Base-by-base conservation (phyloP, 371 early-diverging fungal species). In the Syncephalastrum contaminatum region DNA sequence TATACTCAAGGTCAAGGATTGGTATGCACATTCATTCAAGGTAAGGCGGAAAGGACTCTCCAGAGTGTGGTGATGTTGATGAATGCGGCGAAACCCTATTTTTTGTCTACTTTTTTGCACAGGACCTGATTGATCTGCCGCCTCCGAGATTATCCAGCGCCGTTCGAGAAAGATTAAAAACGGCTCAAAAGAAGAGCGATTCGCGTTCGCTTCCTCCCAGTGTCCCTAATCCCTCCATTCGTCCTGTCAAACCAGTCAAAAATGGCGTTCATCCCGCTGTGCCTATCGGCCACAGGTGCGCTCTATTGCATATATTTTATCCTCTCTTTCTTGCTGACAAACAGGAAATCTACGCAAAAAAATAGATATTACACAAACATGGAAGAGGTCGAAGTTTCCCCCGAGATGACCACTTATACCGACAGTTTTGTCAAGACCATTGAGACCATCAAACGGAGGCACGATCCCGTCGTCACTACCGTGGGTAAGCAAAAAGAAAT, bases 381-480 rank as follows among this genome's bases (percentile, higher is more conserved):
- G 51, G 79, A 80, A 39, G 82, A 80, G 42, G 43, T 76, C 15
- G 81, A 82, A 39, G 82, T 87, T 58, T 84, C 93, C 4, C 80
- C 83, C 12, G 92, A 91, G 58, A 84, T 93, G 49, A 59, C 72
- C 12, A 74, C 83, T 18, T 95, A 93, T 73, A 97, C 90, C 63
- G 76, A 81, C 43, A 71, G 75, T 40, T 96, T 98, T 70, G 90
- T 91, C 48, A 87, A 86, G 57, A 77, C 88, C 56, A 91, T 98
- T 53, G 95, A 94, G 60, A 81, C 69, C 47, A 93, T 98, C 53
- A 98, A 98, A 71, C 80, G 88, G 56, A 74, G 98, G 54, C 98
- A 98, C 61, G 95, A 96, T 63, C 94, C 96, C 7, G 95, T 95
- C 5, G 95, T 94, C 15, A 89, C 94, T 7, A 92, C 95, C 7